Evolutionary conservation across 176 grass and related monocot genomes (phyloP).

Genomic region (Poa pratensis): DNA sequence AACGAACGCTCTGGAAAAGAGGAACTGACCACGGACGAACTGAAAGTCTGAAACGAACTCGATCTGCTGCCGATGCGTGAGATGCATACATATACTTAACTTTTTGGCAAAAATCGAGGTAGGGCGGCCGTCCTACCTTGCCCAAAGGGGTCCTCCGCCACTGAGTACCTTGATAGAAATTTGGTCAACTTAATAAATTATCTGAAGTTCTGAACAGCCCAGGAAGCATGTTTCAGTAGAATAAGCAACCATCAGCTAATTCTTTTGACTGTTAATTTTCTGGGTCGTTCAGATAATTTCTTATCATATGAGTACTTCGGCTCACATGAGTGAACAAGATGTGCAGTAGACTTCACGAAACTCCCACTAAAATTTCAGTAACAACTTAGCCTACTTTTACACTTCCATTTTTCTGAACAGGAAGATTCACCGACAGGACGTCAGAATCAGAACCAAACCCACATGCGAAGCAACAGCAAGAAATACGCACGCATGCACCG

Average conservation of each 20-base stretch:
- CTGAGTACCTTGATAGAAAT: neutral
- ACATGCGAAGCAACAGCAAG: neutral
- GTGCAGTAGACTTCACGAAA: neutral
- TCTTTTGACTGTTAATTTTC: neutral
- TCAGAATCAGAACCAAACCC: neutral
- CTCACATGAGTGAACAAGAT: neutral
- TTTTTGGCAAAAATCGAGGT: too few species aligned
- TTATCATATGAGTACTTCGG: neutral
- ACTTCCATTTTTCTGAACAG: neutral
- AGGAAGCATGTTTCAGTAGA: neutral
- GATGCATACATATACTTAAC: too few species aligned
- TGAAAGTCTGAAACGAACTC: too few species aligned
- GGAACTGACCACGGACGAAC: too few species aligned
- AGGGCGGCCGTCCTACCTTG: too few species aligned
- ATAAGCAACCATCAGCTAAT: neutral
- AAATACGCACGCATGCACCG: neutral
- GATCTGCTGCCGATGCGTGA: too few species aligned
- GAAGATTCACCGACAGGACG: neutral
- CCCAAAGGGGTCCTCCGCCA: too few species aligned
- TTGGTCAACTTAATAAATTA: slow-evolving; percentile 1
- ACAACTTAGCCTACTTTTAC: neutral
- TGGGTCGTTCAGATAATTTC: neutral
- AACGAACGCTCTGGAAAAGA: too few species aligned
- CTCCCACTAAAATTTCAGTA: neutral
- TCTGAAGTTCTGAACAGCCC: neutral